Base-by-base conservation (phyloP, 202 grass and related monocot species). In the Elaeis oleifera region DNA sequence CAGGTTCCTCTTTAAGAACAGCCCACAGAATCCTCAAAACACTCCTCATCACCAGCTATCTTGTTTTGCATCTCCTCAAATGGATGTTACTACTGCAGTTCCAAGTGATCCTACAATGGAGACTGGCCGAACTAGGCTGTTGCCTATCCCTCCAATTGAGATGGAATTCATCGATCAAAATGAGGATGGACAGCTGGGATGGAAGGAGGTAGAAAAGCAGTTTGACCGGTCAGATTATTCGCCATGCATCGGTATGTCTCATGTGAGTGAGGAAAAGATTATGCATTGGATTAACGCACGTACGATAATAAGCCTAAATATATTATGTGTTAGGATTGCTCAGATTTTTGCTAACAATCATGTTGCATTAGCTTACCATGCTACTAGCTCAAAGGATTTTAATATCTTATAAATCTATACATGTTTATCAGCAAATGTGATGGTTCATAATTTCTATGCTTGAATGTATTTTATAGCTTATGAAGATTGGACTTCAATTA, bases 121-220 rank as follows among this genome's bases (percentile, higher is more conserved):
- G 14, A 60, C 73, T 18, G 86, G 71, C 16, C 69, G 21, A 64
- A 49, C 71, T 1, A 67, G 70, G 71, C 65, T 85, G 57, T 49
- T 82, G 15, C 66, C 67, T n/a, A 18, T 39, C 39, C 53, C 53
- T 62, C 71, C 75, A 39, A 20, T 71, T 7, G 39, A 28, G 18
- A 50, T 49, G 36, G 81, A 85, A 21, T 82, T 79, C 26, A 15
- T 82, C 14, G 63, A 82, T 52, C 63, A 39, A 6, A 63, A 58
- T 28, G 64, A 32, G 6, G 76, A 65, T 6, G 78, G 81, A 23
- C 70, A 55, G 8, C 63, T 85, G 49, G 65, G 59, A 66, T 89
- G 86, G 86, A 82, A 70, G 22, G 81, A 81, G 53, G 51, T 70
- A 28, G 63, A 76, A 23, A 67, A 66, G 32, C 14, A 56, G 36